phyloP scores from a whole-genome alignment of 208 protist species.

The Herpetomonas samuelpessoai region DNA sequence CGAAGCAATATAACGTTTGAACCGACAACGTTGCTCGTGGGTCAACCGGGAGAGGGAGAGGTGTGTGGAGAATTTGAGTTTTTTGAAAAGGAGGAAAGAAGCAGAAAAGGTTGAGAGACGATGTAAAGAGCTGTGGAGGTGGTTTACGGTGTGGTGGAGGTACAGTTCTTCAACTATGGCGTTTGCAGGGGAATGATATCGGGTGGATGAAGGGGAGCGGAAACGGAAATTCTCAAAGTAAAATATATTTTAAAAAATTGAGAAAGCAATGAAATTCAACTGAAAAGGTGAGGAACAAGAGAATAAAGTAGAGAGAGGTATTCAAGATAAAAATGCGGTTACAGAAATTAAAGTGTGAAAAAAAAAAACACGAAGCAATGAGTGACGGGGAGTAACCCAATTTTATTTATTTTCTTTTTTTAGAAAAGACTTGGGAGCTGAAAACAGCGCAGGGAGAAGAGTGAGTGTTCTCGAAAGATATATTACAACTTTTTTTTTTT shows the following conservation, averaged over 20 bases:
- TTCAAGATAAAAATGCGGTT: neutral
- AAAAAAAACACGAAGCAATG: neutral
- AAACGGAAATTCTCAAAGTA: neutral
- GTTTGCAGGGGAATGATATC: neutral
- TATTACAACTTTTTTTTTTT: conserved; percentile 3
- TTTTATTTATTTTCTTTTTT: conserved; percentile 13
- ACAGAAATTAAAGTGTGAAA: neutral
- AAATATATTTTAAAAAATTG: conserved; percentile 5
- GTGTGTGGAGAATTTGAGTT: too few relatives aligned
- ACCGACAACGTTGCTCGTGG: too few relatives aligned
- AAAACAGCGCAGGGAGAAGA: neutral
- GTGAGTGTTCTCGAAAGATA: conserved; percentile 4
- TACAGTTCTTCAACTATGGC: neutral
- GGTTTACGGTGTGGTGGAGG: too few relatives aligned
- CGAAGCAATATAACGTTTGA: too few relatives aligned
- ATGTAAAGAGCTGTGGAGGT: too few relatives aligned
- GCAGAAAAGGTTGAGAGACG: too few relatives aligned
- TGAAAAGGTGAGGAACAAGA: conserved; percentile 2
- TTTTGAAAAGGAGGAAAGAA: too few relatives aligned
- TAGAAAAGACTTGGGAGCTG: neutral
- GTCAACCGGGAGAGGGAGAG: too few relatives aligned
- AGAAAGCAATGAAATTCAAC: neutral
- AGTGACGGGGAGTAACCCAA: neutral
- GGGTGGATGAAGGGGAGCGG: neutral
- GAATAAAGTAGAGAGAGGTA: conserved; percentile 3